Percentiles rank a stretch among this genome's conserved stretches.
Conservation (phyloP, 2,329 filamentous ascomycete species). For the Ophiostoma pallidulum region DNA sequence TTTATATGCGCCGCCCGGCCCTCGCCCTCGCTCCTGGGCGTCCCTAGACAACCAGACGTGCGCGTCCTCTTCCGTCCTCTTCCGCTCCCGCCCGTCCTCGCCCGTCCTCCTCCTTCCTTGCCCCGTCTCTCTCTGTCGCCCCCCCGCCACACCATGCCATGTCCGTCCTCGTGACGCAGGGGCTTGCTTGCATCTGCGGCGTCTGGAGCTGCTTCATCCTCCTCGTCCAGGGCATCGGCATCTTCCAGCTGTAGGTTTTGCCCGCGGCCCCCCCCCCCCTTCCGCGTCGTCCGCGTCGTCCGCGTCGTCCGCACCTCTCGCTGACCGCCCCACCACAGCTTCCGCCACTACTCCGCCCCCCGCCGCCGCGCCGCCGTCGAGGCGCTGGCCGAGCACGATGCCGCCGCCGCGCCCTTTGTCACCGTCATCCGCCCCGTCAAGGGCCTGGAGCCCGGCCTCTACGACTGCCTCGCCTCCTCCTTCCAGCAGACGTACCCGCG, state of each 20-base stretch:
- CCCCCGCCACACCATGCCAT: conserved; percentile 8
- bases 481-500: conserved; percentile 74
- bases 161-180: conserved; percentile 7
- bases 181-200: conserved; percentile 10
- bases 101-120: no score
- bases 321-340: conserved; percentile 27
- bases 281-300: no score
- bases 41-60: no score
- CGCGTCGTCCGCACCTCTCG: background rate
- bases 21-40: no score
- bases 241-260: conserved; percentile 41
- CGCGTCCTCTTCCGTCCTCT: no score
- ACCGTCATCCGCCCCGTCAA: conserved; percentile 92
- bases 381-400: conserved; percentile 33
- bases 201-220: conserved; percentile 45
- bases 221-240: conserved; percentile 46
- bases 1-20: no score
- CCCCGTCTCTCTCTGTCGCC: no score
- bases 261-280: background rate
- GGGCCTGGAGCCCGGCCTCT: conserved; percentile 79
- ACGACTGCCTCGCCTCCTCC: conserved; percentile 82
- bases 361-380: conserved; percentile 43
- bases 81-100: no score
- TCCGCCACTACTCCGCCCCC: conserved; percentile 42
- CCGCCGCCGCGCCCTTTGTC: conserved; percentile 60